Percentiles rank a stretch among this genome's conserved stretches.
These are phyloP conservation scores for Carex cristatella DNA, from an alignment of 176 grass and related monocot genomes.

Conservation along the genomic window DNA sequence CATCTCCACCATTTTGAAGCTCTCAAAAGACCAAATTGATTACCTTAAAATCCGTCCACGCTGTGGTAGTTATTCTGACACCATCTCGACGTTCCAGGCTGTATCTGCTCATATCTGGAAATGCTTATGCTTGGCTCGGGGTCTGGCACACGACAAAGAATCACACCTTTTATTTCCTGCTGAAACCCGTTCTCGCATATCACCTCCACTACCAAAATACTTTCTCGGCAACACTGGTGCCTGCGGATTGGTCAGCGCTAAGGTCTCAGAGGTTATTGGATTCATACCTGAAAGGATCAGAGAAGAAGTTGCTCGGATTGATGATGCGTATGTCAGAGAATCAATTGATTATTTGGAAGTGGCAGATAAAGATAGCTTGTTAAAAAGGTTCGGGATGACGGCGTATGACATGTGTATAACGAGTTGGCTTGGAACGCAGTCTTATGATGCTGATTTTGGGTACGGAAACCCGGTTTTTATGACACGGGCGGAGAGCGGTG, in stretches of 20 bases:
- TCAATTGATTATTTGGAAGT: slow-evolving; percentile 6
- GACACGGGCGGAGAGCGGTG: slow-evolving; percentile 21
- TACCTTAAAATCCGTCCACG: slow-evolving; percentile 12
- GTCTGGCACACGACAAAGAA: not conserved
- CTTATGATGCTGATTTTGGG: slow-evolving; percentile 59
- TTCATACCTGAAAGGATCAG: not conserved
- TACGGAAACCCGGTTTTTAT: slow-evolving; percentile 53
- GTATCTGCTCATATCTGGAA: slow-evolving; percentile 20
- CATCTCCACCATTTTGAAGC: slow-evolving; percentile 26
- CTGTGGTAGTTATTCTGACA: not conserved
- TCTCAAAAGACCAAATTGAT: slow-evolving; percentile 37
- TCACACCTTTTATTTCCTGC: slow-evolving; percentile 10
- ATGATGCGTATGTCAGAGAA: slow-evolving; percentile 15
- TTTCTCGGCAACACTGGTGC: not conserved
- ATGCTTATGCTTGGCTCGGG: not conserved
- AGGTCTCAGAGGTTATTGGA: not conserved
- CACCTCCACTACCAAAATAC: not conserved
- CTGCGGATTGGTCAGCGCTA: not conserved
- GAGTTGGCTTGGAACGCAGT: slow-evolving; percentile 51
- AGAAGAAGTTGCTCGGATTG: not conserved
- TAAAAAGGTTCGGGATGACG: slow-evolving; percentile 37
- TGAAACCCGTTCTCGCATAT: not conserved
- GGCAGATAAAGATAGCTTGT: slow-evolving; percentile 6
- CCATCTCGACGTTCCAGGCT: not conserved
- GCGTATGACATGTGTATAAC: slow-evolving; percentile 37